Evolutionary conservation across 2,329 filamentous ascomycete species (phyloP), one percentile per base, ranked within the genome.

Genomic region (Chrysoporthe deuterocubensis): DNA sequence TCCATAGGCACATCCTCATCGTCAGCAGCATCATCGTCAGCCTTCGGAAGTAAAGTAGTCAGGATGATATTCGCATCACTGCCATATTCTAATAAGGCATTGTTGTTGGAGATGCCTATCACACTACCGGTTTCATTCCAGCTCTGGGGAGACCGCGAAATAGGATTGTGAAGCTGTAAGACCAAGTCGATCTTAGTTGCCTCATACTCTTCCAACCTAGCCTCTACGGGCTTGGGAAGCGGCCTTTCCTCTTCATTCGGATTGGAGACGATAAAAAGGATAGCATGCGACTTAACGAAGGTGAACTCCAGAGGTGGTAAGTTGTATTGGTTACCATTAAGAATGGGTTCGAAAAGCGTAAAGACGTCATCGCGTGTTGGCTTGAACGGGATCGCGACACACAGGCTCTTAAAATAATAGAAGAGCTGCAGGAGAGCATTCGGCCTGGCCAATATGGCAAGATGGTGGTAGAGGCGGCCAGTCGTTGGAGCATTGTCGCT

Each of bases 381-480:
- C 0, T 78, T 75, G 68, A 95, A 95, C 0, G 89, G 89, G 2
- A 88, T 83, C 0, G 87, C 81, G 0, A 91, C 91, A 34, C 88
- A 92, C 0, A 95, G 82, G 0, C 89, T 89, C 70, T 92, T 92
- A 0, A 84, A 80, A 71, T 94, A 95, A 69, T 87, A 92, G 73
- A 87, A 93, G 0, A 94, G 78, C 74, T 95, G 92, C 66, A 90
- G 87, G 0, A 93, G 77, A 0, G 86, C 85, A 69, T 92, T 89
- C 0, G 91, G 90, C 0, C 91, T 80, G 0, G 92, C 90, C 0
- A 95, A 77, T 34, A 95, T 94, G 0, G 94, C 95, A 0, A 97
- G 81, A 74, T 97, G 94, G 72, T 98, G 94, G 68, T 97, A 96
- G 0, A 98, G 82, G 0, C 94, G 84, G 0, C 95, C 95, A 0